A percentile compares a stretch with the other conserved stretches of the same genome.
Conservation (phyloP, 345 rosid species). For the Salix caprea region DNA sequence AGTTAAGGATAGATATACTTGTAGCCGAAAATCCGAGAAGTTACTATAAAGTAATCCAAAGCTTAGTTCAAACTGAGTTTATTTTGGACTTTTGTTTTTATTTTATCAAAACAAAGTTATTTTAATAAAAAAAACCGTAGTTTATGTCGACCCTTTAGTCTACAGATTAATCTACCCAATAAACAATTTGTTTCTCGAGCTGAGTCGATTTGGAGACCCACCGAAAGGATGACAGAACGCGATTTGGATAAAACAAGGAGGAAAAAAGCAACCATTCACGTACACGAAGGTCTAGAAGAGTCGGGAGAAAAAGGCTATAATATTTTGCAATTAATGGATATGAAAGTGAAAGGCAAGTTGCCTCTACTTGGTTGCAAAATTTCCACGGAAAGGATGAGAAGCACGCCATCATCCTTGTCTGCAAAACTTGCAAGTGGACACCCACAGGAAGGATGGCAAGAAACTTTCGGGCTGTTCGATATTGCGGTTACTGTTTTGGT, state of each 20-base stretch:
- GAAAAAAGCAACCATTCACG: background rate
- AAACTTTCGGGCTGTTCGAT: too few relatives aligned
- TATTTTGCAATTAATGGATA: background rate
- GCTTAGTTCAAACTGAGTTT: too few relatives aligned
- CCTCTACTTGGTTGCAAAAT: too few relatives aligned
- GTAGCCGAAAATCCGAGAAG: background rate
- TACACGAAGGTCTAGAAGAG: background rate
- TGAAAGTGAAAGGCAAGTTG: background rate
- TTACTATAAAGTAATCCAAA: background rate
- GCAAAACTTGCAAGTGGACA: too few relatives aligned
- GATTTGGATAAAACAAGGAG: background rate
- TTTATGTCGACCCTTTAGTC: too few relatives aligned
- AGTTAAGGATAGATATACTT: background rate
- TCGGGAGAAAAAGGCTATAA: background rate
- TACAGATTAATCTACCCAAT: too few relatives aligned
- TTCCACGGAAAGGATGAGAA: background rate
- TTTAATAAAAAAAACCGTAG: too few relatives aligned
- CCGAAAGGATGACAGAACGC: background rate
- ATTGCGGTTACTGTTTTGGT: too few relatives aligned
- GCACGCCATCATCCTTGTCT: background rate
- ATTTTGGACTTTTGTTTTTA: too few relatives aligned
- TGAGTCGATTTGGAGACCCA: too few relatives aligned
- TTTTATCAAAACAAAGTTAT: too few relatives aligned
- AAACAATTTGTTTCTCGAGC: too few relatives aligned
- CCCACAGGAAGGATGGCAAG: background rate